Evolutionary conservation across 129 eudicot genomes (phyloP).

Genomic region (Arctium minus): DNA sequence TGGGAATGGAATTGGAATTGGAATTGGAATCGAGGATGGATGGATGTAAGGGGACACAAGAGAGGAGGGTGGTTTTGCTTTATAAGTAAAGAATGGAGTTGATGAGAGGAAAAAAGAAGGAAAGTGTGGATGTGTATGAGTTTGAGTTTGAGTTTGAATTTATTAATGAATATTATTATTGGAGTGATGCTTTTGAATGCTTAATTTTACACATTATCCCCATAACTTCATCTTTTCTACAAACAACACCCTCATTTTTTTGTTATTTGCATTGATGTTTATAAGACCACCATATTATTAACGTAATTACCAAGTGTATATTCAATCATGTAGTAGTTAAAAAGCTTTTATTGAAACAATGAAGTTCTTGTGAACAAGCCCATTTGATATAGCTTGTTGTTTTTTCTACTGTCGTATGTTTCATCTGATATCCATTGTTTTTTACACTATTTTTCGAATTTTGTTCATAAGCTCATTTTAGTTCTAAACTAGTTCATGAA

Average conservation of each 20-base stretch:
- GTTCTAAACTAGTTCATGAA: no score
- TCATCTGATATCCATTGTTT: no score
- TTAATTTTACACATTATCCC: background rate
- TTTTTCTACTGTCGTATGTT: background rate
- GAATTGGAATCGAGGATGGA: slow-evolving; percentile 2
- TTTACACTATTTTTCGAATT: no score
- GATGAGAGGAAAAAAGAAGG: slow-evolving; percentile 22
- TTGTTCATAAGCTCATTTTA: no score
- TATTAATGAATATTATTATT: slow-evolving; percentile 4
- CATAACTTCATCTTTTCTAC: background rate
- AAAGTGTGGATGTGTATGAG: slow-evolving; percentile 11
- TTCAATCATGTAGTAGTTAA: background rate
- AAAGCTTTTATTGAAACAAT: background rate
- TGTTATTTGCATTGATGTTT: background rate
- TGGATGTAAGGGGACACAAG: slow-evolving; percentile 21
- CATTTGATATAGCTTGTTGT: background rate
- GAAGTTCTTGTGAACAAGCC: background rate
- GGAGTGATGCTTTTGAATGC: background rate
- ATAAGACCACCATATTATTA: background rate
- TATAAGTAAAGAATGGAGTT: slow-evolving; percentile 15
- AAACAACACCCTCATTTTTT: background rate
- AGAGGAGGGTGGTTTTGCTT: slow-evolving; percentile 20
- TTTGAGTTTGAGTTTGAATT: slow-evolving; percentile 20
- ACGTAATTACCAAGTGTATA: background rate
- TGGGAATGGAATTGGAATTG: slow-evolving; percentile 7